phyloP scores from a whole-genome alignment of 352 stramenopile genomes.

The Globisporangium heterothallicum region DNA sequence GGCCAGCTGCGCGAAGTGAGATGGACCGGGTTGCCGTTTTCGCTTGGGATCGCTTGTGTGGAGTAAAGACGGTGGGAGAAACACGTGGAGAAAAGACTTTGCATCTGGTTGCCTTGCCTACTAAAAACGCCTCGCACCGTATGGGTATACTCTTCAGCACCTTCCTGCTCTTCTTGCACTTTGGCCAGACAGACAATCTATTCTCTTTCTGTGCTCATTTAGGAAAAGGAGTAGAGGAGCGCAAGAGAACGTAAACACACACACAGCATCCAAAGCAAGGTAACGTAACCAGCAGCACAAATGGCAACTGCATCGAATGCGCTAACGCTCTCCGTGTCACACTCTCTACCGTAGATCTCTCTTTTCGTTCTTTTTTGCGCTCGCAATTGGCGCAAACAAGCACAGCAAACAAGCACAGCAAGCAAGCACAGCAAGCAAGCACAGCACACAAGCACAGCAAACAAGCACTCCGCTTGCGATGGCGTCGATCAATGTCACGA shows the following conservation, averaged over 20 bases:
- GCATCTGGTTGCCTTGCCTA: background rate
- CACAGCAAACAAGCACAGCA: background rate
- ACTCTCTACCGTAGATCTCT: background rate
- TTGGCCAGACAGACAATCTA: too few relatives aligned
- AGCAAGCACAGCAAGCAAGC: background rate
- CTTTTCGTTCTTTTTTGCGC: background rate
- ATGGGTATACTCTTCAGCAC: background rate
- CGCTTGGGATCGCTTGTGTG: too few relatives aligned
- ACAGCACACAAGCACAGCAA: constrained; percentile 1
- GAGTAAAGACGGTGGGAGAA: too few relatives aligned
- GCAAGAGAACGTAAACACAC: too few relatives aligned
- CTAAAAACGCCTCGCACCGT: background rate
- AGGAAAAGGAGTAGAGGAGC: background rate
- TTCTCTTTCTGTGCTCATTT: background rate
- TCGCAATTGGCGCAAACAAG: background rate
- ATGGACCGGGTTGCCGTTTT: too few relatives aligned
- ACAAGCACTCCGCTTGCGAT: constrained; percentile 1
- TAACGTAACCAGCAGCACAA: background rate
- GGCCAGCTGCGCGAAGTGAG: too few relatives aligned
- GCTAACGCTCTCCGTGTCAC: too few relatives aligned
- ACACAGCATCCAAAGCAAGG: too few relatives aligned
- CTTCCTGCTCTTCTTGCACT: too few relatives aligned
- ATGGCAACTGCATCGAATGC: background rate
- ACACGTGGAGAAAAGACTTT: background rate
- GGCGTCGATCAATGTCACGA: constrained; percentile 1